Conservation (phyloP, 176 grass and related monocot genomes). For the Raddia distichophylla region DNA sequence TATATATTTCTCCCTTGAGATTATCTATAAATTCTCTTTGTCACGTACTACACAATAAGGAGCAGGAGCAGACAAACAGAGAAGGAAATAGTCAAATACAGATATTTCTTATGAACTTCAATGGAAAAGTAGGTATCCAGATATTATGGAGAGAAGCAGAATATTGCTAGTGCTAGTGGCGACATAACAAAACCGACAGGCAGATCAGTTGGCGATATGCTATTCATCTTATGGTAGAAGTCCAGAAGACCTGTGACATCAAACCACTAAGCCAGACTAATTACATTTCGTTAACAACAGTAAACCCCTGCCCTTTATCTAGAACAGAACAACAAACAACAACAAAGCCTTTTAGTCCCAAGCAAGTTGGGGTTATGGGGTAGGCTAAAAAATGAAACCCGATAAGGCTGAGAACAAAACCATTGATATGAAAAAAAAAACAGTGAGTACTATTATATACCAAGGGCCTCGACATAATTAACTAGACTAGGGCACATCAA, state of each 20-base stretch:
- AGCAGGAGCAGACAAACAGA: slow-evolving; percentile 28
- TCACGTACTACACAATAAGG: neutral
- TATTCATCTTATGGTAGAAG: no score
- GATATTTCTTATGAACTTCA: neutral
- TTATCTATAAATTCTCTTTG: neutral
- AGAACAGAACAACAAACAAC: no score
- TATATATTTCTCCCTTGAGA: neutral
- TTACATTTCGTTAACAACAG: neutral
- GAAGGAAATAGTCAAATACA: neutral
- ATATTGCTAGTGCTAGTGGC: neutral
- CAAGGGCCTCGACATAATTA: neutral
- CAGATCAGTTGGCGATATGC: neutral
- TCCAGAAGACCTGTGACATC: neutral
- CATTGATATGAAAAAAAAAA: neutral
- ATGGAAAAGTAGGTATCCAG: neutral
- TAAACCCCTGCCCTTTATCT: neutral
- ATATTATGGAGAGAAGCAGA: neutral
- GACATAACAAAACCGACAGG: neutral
- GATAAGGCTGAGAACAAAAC: neutral
- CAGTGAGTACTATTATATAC: neutral
- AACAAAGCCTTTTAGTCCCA: no score
- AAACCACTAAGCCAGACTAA: neutral
- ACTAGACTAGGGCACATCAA: neutral
- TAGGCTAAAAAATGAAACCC: no score
- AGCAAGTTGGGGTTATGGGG: no score